Evolutionary conservation across 352 stramenopile genomes (phyloP).

Genomic region (Pythium chondricola): DNA sequence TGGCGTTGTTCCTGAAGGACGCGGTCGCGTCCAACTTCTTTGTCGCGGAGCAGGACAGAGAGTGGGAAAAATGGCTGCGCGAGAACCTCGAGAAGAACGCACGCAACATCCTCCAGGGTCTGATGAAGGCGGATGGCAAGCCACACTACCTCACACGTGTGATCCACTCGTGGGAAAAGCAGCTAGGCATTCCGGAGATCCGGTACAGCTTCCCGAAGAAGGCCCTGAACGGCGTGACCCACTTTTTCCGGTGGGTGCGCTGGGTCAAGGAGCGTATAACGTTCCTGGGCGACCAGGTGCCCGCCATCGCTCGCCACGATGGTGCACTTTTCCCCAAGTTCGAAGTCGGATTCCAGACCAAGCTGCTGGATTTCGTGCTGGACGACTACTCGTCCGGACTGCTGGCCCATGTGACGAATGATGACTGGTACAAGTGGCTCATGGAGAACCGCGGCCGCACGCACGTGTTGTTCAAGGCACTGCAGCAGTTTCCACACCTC

Average conservation of each 20-base stretch:
- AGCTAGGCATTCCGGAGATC: slow-evolving; percentile 40
- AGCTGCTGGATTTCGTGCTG: slow-evolving; percentile 49
- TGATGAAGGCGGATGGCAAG: slow-evolving; percentile 37
- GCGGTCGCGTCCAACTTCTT: slow-evolving; percentile 56
- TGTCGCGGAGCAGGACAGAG: slow-evolving; percentile 41
- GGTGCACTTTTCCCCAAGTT: slow-evolving; percentile 61
- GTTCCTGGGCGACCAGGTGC: slow-evolving; percentile 46
- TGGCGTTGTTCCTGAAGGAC: slow-evolving; percentile 52
- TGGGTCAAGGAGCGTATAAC: slow-evolving; percentile 77
- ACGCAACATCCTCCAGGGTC: slow-evolving; percentile 26
- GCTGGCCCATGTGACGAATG: slow-evolving; percentile 49
- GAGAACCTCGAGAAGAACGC: slow-evolving; percentile 56
- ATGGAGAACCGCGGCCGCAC: slow-evolving; percentile 48
- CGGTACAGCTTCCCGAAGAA: slow-evolving; percentile 68
- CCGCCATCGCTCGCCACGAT: slow-evolving; percentile 32
- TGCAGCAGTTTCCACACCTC: slow-evolving; percentile 53
- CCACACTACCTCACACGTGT: slow-evolving; percentile 53
- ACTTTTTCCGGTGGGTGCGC: slow-evolving; percentile 73
- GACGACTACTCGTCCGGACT: slow-evolving; percentile 57
- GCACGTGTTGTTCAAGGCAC: slow-evolving; percentile 57
- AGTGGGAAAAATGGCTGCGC: slow-evolving; percentile 52
- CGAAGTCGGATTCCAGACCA: slow-evolving; percentile 56
- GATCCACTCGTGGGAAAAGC: slow-evolving; percentile 58
- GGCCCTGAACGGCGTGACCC: slow-evolving; percentile 46
- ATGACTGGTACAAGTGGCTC: slow-evolving; percentile 75